These are phyloP conservation scores for Lactarius akahatsu DNA, from an alignment of 768 basidiomycete genomes.

Conservation along the genomic window DNA sequence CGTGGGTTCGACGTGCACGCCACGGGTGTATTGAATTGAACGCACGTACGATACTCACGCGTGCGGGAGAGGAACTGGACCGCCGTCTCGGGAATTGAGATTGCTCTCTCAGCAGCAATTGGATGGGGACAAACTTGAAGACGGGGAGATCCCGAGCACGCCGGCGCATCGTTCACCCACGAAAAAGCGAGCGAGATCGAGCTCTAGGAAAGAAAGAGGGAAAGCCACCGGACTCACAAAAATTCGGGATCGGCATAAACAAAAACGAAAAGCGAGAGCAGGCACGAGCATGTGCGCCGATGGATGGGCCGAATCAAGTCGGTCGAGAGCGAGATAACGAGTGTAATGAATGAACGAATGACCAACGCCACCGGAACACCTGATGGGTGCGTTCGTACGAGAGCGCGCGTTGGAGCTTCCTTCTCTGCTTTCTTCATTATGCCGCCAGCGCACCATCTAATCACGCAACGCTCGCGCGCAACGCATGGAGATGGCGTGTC, in stretches of 20 bases:
- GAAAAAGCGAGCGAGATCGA: not conserved
- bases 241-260: not conserved
- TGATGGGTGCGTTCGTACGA: slow-evolving; percentile 6
- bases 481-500: slow-evolving; percentile 17
- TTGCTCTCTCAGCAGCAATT: not conserved
- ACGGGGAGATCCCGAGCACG: not conserved
- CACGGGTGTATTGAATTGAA: not conserved
- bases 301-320: not conserved
- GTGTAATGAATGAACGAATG: not conserved
- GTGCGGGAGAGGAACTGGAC: no score
- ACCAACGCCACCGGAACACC: slow-evolving; percentile 1
- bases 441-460: slow-evolving; percentile 9
- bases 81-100: not conserved
- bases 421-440: slow-evolving; percentile 3
- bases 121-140: not conserved
- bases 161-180: not conserved
- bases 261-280: no score
- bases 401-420: not conserved
- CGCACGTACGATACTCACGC: not conserved
- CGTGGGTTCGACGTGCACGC: not conserved
- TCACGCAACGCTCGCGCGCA: not conserved
- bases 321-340: not conserved
- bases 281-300: no score
- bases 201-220: not conserved
- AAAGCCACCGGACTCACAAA: not conserved